Base-by-base conservation (phyloP, 164 flowering plant species). In the Warburgia ugandensis region DNA sequence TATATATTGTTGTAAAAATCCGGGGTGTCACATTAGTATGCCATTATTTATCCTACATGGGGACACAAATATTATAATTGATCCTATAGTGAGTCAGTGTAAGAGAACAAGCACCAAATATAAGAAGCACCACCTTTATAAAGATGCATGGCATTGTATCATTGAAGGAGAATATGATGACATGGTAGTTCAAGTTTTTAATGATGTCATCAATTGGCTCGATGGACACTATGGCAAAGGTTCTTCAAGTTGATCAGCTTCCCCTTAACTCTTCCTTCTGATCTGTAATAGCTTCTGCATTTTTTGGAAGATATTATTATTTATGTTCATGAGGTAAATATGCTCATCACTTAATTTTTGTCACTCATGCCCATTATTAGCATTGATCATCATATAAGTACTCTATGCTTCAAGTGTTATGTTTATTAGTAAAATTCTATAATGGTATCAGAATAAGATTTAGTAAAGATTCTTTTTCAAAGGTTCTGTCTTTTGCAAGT, bases 81-180 rank as follows among this genome's bases (percentile, higher is more conserved):
- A 94, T 59, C 96, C 97, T 27, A 84, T 97, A 4, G 90, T 94
- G 53, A 94, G 99, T 69, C 84, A 81, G 68, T 77, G 79, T 51
- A 94, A 79, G 68, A 84, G 74, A 60, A 94, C 97, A 12, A 71
- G 67, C 44, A 79, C 85, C 60, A 32, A 63, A 14, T 94, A 89
- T 75, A 94, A 94, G 77, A 84, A 69, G 72, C 74, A 84, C 27
- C 62, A 43, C 21, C 76, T 82, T 5, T 89, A 82, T 54, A 67
- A 75, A 37, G 89, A 77, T 54, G 77, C 89, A 28, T 77, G 55
- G 60, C 99, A 94, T 65, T 22, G 86, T 25, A 81, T 94, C 55
- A 84, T 94, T 6, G 95, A 82, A 61, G 99, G 99, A 1, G 99
- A 94, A 64, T 80, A 89, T 10, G 99, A 89, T 69, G 96, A 94